These are phyloP conservation scores for Penicillium sp. DNA, from an alignment of 2,329 filamentous ascomycete genomes.

Conservation along the genomic window DNA sequence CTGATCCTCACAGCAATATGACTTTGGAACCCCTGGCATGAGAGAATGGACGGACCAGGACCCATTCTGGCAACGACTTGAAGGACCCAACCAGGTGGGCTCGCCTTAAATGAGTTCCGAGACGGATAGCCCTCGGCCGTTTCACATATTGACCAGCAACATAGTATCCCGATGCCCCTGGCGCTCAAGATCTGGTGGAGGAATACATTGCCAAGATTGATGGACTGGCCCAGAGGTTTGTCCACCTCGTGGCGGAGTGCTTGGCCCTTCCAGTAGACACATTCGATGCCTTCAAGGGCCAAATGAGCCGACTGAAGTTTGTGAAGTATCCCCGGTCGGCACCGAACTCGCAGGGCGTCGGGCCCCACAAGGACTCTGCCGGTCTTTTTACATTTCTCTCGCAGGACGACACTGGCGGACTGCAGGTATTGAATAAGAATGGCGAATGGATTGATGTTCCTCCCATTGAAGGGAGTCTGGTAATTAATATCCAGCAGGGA, in stretches of 20 bases:
- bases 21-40: conserved; percentile 38
- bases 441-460: conserved; percentile 50
- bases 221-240: conserved; percentile 53
- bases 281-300: conserved; percentile 52
- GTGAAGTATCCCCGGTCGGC: conserved; percentile 55
- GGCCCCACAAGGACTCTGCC: conserved; percentile 60
- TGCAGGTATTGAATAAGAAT: conserved; percentile 51
- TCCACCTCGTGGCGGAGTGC: conserved; percentile 58
- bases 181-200: conserved; percentile 38
- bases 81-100: conserved; percentile 35
- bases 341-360: conserved; percentile 54
- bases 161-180: conserved; percentile 32
- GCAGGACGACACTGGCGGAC: conserved; percentile 47
- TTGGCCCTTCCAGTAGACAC: conserved; percentile 52
- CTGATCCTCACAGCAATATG: conserved; percentile 46
- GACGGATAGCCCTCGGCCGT: background rate
- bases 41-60: conserved; percentile 43
- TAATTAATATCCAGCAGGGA: conserved; percentile 55
- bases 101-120: background rate
- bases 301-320: conserved; percentile 58
- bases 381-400: conserved; percentile 46
- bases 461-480: conserved; percentile 47
- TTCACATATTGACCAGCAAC: background rate
- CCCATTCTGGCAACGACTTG: conserved; percentile 45
- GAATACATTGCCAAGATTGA: conserved; percentile 56